A percentile compares a stretch with the other conserved stretches of the same genome.
phyloP scores from a whole-genome alignment of 495 filamentous ascomycete genomes.

The Aspergillus saccharolyticus region DNA sequence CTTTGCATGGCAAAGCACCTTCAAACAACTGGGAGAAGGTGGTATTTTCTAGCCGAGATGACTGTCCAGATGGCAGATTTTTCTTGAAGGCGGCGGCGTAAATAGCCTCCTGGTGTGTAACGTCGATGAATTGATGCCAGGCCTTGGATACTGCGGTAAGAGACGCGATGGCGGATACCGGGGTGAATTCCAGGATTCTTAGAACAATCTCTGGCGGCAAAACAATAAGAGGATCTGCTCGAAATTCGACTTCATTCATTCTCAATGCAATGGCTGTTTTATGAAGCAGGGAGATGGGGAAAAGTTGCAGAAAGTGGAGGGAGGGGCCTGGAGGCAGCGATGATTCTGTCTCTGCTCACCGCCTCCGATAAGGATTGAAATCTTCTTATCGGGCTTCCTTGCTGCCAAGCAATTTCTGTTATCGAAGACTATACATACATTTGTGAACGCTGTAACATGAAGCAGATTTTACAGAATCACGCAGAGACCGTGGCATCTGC shows the following conservation, averaged over 20 bases:
- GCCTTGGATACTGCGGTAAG: slow-evolving; percentile 32
- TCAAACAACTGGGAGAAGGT: slow-evolving; percentile 26
- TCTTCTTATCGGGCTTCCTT: background rate
- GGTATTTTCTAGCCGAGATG: slow-evolving; percentile 16
- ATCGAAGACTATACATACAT: too few species aligned
- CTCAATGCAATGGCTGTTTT: background rate
- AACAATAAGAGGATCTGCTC: slow-evolving; percentile 27
- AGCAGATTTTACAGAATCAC: too few species aligned
- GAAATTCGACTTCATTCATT: background rate
- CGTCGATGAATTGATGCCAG: slow-evolving; percentile 39
- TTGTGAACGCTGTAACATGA: too few species aligned
- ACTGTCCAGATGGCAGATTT: slow-evolving; percentile 14
- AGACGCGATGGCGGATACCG: slow-evolving; percentile 29
- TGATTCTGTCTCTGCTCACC: background rate
- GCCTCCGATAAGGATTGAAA: background rate
- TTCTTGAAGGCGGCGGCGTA: slow-evolving; percentile 31
- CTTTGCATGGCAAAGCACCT: slow-evolving; percentile 31
- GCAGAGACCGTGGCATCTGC: slow-evolving; percentile 9
- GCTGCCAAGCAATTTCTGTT: background rate
- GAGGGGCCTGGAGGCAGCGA: background rate
- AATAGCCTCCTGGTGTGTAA: slow-evolving; percentile 38
- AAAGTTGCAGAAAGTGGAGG: background rate
- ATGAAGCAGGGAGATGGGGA: background rate
- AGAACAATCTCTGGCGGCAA: slow-evolving; percentile 37
- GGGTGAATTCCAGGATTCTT: slow-evolving; percentile 31